Evolutionary conservation across 164 flowering plant genomes (phyloP).

Genomic region (Taxillus chinensis): DNA sequence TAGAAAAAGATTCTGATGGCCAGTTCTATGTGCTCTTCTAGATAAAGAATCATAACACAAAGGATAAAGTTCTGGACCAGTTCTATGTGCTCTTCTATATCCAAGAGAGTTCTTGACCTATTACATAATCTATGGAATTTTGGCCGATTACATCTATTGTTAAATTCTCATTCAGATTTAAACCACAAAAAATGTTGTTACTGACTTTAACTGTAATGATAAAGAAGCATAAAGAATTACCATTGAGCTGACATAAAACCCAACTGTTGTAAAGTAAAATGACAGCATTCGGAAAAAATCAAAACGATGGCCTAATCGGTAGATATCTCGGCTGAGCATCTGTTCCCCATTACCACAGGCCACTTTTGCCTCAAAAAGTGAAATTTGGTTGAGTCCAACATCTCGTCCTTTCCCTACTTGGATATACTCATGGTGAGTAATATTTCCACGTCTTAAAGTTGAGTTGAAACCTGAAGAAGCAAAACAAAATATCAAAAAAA

Average conservation of each 20-base stretch:
- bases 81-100: no score
- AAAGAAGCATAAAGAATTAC: neutral
- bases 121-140: no score
- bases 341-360: constrained; percentile 41
- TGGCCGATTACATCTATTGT: no score
- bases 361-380: constrained; percentile 39
- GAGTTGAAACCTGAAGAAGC: constrained; percentile 76
- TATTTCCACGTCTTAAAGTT: constrained; percentile 80
- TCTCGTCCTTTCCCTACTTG: constrained; percentile 99
- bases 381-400: constrained; percentile 93
- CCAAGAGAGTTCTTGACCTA: no score
- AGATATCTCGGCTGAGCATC: constrained; percentile 86
- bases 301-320: constrained; percentile 24
- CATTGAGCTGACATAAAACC: constrained; percentile 19
- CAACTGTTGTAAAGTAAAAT: constrained; percentile 14
- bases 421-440: constrained; percentile 97
- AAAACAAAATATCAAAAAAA: constrained; percentile 1
- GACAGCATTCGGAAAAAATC: constrained; percentile 24
- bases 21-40: no score
- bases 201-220: no score
- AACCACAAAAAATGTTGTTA: no score
- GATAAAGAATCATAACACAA: no score
- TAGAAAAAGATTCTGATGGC: no score
- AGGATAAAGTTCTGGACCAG: no score
- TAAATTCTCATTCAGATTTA: no score